Evolutionary conservation across 208 protist genomes (phyloP).

Genomic region (Leishmania aethiopica): DNA sequence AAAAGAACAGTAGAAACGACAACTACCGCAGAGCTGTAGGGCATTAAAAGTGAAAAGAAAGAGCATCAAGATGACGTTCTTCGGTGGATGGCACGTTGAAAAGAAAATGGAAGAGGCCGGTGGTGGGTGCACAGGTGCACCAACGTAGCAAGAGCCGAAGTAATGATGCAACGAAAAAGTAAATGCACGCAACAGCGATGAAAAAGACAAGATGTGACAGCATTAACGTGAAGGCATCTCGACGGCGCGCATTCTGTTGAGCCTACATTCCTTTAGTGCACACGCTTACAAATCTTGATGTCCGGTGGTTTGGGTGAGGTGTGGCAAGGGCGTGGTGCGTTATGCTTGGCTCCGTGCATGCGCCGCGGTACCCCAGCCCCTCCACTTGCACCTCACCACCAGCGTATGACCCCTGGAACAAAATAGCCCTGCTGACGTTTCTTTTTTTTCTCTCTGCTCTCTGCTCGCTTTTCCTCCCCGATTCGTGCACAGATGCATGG

Average conservation of each 20-base stretch:
- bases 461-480: neutral
- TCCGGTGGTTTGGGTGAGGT: neutral
- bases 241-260: too few relatives aligned
- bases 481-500: neutral
- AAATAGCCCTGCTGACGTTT: neutral
- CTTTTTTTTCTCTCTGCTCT: neutral
- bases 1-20: neutral
- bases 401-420: neutral
- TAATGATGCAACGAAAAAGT: too few relatives aligned
- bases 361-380: neutral
- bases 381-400: neutral
- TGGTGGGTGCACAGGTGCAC: too few relatives aligned
- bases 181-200: too few relatives aligned
- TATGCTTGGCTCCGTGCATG: neutral
- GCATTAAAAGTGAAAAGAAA: neutral
- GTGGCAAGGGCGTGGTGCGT: neutral
- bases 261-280: neutral
- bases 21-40: neutral
- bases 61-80: neutral
- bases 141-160: too few relatives aligned
- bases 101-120: too few relatives aligned
- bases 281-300: neutral
- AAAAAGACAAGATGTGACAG: too few relatives aligned
- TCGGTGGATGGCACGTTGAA: neutral
- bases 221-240: too few relatives aligned